Percentiles rank a stretch among this genome's conserved stretches.
Conservation (phyloP, 495 filamentous ascomycete genomes). For the Aspergillus conjunctus region DNA sequence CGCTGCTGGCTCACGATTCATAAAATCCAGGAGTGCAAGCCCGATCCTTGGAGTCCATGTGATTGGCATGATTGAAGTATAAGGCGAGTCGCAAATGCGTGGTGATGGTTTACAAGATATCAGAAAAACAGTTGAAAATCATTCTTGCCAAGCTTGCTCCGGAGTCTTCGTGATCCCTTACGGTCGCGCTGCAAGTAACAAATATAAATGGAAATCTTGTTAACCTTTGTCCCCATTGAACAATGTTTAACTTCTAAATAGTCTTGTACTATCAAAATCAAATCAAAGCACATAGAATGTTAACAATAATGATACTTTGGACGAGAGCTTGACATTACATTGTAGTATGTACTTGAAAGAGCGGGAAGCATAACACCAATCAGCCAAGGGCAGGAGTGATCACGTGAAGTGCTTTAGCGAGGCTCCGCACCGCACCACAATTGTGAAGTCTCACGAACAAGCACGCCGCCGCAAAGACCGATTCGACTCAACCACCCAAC, state of each 20-base stretch:
- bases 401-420: conserved; percentile 54
- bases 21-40: conserved; percentile 31
- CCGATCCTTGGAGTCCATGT: conserved; percentile 29
- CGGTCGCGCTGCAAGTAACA: no score
- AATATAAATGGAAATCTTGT: no score
- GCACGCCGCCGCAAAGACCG: conserved; percentile 47
- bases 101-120: not conserved
- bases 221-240: no score
- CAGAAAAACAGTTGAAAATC: no score
- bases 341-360: not conserved
- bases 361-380: not conserved
- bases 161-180: no score
- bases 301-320: no score
- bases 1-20: no score
- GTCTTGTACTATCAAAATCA: no score
- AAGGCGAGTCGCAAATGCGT: not conserved
- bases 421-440: conserved; percentile 51
- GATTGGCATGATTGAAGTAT: conserved; percentile 31
- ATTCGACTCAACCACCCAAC: conserved; percentile 54
- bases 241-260: no score
- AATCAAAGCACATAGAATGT: no score
- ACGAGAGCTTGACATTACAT: not conserved
- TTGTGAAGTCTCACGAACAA: conserved; percentile 39
- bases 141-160: no score
- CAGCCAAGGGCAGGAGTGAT: conserved; percentile 44